Conservation (phyloP, 768 basidiomycete species). For the Auricularia sp. region DNA sequence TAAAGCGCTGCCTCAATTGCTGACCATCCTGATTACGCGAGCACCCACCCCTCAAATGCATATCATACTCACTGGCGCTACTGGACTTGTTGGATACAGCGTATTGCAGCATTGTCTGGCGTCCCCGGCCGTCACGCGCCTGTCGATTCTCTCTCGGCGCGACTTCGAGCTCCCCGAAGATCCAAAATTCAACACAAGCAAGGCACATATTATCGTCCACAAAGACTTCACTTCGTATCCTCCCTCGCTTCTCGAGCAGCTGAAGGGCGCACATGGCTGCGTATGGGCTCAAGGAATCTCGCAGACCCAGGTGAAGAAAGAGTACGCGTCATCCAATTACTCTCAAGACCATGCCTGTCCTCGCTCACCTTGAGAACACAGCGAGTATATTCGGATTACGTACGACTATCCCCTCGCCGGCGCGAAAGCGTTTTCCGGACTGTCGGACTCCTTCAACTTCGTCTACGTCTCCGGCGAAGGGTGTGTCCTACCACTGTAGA, state of each 20-base stretch:
- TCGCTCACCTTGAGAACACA: background rate
- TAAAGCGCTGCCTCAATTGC: too few relatives aligned
- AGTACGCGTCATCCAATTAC: constrained; percentile 11
- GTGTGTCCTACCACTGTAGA: background rate
- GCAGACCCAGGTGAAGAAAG: constrained; percentile 17
- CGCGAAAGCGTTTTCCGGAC: constrained; percentile 15
- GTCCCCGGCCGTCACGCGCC: constrained; percentile 19
- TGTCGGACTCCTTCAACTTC: constrained; percentile 14
- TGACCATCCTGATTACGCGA: too few relatives aligned
- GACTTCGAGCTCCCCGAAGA: constrained; percentile 11
- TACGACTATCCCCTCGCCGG: constrained; percentile 20
- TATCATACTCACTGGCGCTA: constrained; percentile 17
- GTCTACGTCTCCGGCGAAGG: constrained; percentile 24
- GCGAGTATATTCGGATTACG: constrained; percentile 21
- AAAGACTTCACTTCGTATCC: constrained; percentile 26
- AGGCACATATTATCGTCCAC: constrained; percentile 23
- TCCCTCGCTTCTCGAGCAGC: constrained; percentile 17
- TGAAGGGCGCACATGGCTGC: constrained; percentile 27
- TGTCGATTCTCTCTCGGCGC: constrained; percentile 28
- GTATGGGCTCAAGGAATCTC: constrained; percentile 30
- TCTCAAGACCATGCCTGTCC: background rate
- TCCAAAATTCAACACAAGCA: constrained; percentile 12
- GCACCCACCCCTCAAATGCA: background rate
- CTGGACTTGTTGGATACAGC: constrained; percentile 24
- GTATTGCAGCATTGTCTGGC: constrained; percentile 25